These are phyloP conservation scores for Metschnikowia santaceciliae DNA, from an alignment of 805 yeast genomes.

Conservation along the genomic window DNA sequence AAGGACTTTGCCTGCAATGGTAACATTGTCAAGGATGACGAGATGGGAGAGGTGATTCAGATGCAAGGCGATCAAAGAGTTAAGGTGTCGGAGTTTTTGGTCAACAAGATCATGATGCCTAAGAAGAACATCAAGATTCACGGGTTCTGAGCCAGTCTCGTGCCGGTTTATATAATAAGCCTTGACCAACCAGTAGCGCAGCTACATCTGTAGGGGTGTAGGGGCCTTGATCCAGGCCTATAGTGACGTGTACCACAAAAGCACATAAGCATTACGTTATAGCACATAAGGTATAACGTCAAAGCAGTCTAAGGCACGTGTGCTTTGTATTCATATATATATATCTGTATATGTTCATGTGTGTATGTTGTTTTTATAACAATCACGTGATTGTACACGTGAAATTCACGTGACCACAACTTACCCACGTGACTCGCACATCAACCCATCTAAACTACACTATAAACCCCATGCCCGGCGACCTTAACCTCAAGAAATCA, in stretches of 20 bases:
- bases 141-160: constrained; percentile 64
- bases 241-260: too few relatives aligned
- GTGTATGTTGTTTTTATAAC: too few relatives aligned
- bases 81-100: constrained; percentile 89
- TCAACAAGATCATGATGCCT: constrained; percentile 79
- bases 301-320: too few relatives aligned
- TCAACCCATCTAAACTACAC: not conserved
- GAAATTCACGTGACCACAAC: not conserved
- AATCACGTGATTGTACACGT: not conserved
- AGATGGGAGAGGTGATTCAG: constrained; percentile 95
- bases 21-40: constrained; percentile 93
- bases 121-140: constrained; percentile 97
- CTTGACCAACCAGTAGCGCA: not conserved
- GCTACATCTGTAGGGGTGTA: not conserved
- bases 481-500: constrained; percentile 85
- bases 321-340: too few relatives aligned
- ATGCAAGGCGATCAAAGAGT: constrained; percentile 98
- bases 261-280: too few relatives aligned
- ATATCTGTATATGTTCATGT: too few relatives aligned
- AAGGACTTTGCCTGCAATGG: constrained; percentile 99
- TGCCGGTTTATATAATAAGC: not conserved
- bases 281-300: too few relatives aligned
- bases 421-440: not conserved
- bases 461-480: constrained; percentile 52
- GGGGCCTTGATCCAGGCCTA: too few relatives aligned